Conservation (phyloP, 2,329 filamentous ascomycete species). For the Graphilbum sp. region DNA sequence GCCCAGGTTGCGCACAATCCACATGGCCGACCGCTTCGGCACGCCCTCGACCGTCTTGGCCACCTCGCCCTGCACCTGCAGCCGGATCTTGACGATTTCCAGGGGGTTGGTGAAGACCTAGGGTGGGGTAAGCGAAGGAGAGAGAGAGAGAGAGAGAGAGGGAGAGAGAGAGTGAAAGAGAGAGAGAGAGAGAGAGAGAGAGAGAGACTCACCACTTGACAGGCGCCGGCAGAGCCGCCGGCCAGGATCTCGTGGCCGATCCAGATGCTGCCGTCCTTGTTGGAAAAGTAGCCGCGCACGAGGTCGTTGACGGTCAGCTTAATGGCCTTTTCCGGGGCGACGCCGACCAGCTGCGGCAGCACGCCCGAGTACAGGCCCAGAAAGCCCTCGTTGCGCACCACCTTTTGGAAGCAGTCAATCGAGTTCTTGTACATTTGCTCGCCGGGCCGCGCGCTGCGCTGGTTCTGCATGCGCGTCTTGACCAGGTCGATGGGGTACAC, state of each 20-base stretch:
- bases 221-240: conserved; percentile 77
- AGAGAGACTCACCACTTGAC: conserved; percentile 61
- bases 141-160: background rate
- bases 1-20: conserved; percentile 93
- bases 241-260: conserved; percentile 61
- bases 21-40: conserved; percentile 83
- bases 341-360: conserved; percentile 84
- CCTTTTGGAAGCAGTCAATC: conserved; percentile 84
- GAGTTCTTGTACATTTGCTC: conserved; percentile 94
- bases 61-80: conserved; percentile 93
- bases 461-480: conserved; percentile 98
- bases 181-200: conserved; percentile 1
- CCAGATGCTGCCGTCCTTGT: conserved; percentile 58
- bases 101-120: conserved; percentile 97
- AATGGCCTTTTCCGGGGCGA: conserved; percentile 98
- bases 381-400: conserved; percentile 82
- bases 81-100: conserved; percentile 97
- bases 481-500: conserved; percentile 98
- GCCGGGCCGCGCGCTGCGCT: conserved; percentile 66
- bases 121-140: background rate
- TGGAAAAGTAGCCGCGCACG: conserved; percentile 59
- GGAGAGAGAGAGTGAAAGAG: background rate
- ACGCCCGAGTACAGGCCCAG: conserved; percentile 87
- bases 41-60: conserved; percentile 71
- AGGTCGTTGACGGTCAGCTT: conserved; percentile 97